A percentile compares a stretch with the other conserved stretches of the same genome.
Evolutionary conservation across 176 grass and related monocot genomes (phyloP).

Genomic region (Cenchrus americanus): DNA sequence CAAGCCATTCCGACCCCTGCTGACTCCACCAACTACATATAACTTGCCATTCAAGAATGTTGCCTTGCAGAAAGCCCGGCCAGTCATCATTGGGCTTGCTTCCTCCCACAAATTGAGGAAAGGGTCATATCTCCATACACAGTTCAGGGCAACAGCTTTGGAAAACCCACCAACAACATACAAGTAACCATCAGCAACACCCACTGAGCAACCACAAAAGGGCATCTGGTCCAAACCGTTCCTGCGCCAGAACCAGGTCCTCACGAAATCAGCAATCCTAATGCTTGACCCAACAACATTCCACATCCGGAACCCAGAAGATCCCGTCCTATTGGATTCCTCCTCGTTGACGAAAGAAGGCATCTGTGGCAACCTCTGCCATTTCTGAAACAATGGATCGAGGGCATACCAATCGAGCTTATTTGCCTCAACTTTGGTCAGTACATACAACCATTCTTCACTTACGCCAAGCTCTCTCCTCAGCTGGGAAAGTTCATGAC

Average conservation of each 20-base stretch:
- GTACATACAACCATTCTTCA: constrained; percentile 87
- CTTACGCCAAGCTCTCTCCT: constrained; percentile 69
- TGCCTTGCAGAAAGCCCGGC: constrained; percentile 87
- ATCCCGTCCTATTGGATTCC: constrained; percentile 41
- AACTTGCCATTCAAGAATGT: constrained; percentile 73
- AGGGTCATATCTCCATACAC: constrained; percentile 78
- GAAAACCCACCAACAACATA: constrained; percentile 87
- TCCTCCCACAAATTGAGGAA: constrained; percentile 76
- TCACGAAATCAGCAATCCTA: constrained; percentile 76
- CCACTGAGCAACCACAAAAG: constrained; percentile 70
- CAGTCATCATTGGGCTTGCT: constrained; percentile 68
- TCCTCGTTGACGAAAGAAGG: constrained; percentile 65
- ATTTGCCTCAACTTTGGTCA: constrained; percentile 68
- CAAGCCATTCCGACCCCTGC: constrained; percentile 58
- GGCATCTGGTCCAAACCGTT: constrained; percentile 64
- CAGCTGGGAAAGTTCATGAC: constrained; percentile 59
- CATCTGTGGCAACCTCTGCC: constrained; percentile 81
- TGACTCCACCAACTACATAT: constrained; percentile 89
- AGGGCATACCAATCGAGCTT: constrained; percentile 73
- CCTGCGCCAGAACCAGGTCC: constrained; percentile 63
- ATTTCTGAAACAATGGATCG: constrained; percentile 58
- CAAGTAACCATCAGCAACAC: constrained; percentile 62
- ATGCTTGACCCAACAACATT: constrained; percentile 80
- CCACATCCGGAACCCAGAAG: constrained; percentile 57
- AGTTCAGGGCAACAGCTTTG: constrained; percentile 64